Evolutionary conservation across 2,329 filamentous ascomycete genomes (phyloP).

Genomic region (Immersiporthe knoxdaviesiana): DNA sequence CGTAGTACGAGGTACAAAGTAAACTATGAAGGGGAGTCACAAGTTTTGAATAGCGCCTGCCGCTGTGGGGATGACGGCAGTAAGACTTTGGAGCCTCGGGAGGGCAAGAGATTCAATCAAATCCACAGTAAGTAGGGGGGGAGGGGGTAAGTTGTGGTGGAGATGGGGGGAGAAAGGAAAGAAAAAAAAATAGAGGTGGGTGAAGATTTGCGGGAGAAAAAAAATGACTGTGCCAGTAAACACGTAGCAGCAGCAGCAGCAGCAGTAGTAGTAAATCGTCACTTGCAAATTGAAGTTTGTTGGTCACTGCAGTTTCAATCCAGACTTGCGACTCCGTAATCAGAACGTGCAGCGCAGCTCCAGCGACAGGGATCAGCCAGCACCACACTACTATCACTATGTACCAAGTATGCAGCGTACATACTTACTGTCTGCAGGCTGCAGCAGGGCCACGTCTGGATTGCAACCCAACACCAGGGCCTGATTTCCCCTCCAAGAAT

Average conservation of each 20-base stretch:
- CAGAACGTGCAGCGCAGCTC: background rate
- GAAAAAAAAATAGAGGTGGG: background rate
- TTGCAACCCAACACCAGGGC: background rate
- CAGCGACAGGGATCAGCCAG: background rate
- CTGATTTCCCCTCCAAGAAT: background rate
- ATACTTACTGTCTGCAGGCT: background rate
- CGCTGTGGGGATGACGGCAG: background rate
- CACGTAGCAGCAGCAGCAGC: no score
- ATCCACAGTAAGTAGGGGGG: background rate
- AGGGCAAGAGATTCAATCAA: background rate
- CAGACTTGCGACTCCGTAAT: background rate
- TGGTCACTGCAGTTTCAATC: background rate
- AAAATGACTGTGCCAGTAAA: background rate
- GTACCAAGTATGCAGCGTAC: background rate
- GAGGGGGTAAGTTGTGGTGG: background rate
- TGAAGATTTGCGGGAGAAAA: background rate
- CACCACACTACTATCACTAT: no score
- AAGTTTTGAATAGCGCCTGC: background rate
- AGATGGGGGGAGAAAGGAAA: background rate
- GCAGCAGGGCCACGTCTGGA: slow-evolving; percentile 1
- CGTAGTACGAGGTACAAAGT: background rate
- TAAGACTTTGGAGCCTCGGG: background rate
- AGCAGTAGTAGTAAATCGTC: no score
- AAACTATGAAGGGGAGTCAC: background rate
- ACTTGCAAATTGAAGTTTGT: background rate